Evolutionary conservation across 306 rosid genomes (phyloP).

Genomic region (Morella rubra): DNA sequence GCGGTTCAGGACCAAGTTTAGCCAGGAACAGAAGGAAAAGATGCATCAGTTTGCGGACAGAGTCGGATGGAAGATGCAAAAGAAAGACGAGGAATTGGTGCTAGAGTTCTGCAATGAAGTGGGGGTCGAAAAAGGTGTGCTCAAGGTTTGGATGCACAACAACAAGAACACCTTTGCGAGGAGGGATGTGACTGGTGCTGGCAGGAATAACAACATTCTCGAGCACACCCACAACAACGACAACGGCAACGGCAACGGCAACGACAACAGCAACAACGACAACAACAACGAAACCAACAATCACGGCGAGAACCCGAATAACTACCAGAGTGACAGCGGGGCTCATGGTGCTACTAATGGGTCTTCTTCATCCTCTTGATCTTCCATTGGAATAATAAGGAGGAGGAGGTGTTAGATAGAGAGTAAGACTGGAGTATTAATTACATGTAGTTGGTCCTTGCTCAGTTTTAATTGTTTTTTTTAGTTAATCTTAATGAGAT

Average conservation of each 20-base stretch:
- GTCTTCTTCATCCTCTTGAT: constrained; percentile 91
- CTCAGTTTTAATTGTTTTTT: constrained; percentile 22
- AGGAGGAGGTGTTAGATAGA: constrained; percentile 36
- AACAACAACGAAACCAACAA: constrained; percentile 18
- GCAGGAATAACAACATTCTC: constrained; percentile 10
- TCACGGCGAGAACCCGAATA: constrained; percentile 29
- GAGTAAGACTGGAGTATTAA: constrained; percentile 35
- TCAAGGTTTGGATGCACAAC: constrained; percentile 98
- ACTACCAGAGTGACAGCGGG: constrained; percentile 34
- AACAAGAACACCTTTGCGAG: constrained; percentile 69
- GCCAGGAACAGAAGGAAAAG: constrained; percentile 80
- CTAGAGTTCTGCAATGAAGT: constrained; percentile 61
- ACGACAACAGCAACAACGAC: constrained; percentile 2
- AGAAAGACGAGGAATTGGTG: constrained; percentile 65
- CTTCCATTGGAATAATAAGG: constrained; percentile 12
- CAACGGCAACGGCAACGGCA: constrained; percentile 4
- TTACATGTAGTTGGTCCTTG: constrained; percentile 37
- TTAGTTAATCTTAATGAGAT: constrained; percentile 62
- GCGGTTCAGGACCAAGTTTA: constrained; percentile 76
- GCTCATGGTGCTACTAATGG: constrained; percentile 69
- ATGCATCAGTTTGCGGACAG: constrained; percentile 75
- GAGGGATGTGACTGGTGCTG: constrained; percentile 30
- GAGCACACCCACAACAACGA: constrained; percentile 31
- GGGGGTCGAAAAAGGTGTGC: constrained; percentile 70
- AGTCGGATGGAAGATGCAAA: constrained; percentile 97